phyloP scores from a whole-genome alignment of 2,329 filamentous ascomycete genomes.

The Sphaerostilbella broomeana region DNA sequence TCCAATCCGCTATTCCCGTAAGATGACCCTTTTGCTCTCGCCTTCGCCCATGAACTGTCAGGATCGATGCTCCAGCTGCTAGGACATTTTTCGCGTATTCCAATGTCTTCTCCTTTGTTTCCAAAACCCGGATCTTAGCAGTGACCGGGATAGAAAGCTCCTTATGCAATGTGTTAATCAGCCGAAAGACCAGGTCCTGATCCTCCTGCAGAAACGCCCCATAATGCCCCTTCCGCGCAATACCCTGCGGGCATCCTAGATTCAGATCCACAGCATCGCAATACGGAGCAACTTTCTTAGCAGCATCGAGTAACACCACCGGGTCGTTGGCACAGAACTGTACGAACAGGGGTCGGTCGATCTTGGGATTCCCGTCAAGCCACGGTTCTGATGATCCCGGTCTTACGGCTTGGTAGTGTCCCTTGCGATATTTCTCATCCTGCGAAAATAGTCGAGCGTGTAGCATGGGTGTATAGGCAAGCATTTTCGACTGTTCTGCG shows the following conservation, averaged over 20 bases:
- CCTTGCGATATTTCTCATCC: slow-evolving; percentile 65
- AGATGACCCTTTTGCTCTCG: slow-evolving; percentile 94
- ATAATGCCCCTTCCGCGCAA: slow-evolving; percentile 84
- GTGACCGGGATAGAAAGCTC: slow-evolving; percentile 80
- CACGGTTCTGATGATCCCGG: slow-evolving; percentile 37
- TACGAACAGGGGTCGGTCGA: slow-evolving; percentile 87
- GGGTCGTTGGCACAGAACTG: slow-evolving; percentile 94
- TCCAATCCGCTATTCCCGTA: slow-evolving; percentile 90
- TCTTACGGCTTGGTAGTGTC: slow-evolving; percentile 69
- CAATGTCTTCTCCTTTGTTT: slow-evolving; percentile 78
- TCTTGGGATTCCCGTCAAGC: slow-evolving; percentile 78
- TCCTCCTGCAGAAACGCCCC: slow-evolving; percentile 94
- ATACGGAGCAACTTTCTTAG: slow-evolving; percentile 70
- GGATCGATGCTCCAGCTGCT: slow-evolving; percentile 79
- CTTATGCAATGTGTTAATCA: slow-evolving; percentile 77
- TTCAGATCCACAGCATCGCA: slow-evolving; percentile 97
- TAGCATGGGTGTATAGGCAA: slow-evolving; percentile 94
- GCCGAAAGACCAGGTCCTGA: slow-evolving; percentile 70
- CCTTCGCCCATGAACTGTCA: slow-evolving; percentile 84
- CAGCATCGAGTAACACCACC: slow-evolving; percentile 71
- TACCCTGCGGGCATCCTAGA: slow-evolving; percentile 91
- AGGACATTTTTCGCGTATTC: slow-evolving; percentile 85
- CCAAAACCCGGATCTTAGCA: slow-evolving; percentile 87
- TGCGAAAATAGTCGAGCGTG: slow-evolving; percentile 86
- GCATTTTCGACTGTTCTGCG: slow-evolving; percentile 55